Conservation (phyloP, 495 filamentous ascomycete genomes). For the Geopyxis carbonaria region DNA sequence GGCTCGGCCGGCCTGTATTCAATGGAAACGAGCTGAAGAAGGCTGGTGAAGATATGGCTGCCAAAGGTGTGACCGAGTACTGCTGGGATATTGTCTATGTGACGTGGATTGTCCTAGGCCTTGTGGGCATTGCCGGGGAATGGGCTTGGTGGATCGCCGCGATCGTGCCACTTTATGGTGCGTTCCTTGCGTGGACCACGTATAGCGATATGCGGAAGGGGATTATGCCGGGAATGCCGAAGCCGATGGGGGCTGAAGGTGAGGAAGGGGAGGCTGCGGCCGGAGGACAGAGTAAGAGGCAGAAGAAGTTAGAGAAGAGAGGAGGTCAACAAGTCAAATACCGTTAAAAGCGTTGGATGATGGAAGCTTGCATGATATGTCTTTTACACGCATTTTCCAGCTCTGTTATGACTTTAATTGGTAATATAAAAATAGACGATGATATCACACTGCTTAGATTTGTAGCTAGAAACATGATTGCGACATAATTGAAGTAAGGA, state of each 20-base stretch:
- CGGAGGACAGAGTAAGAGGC: conserved; percentile 37
- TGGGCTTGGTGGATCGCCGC: conserved; percentile 59
- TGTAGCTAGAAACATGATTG: too few relatives aligned
- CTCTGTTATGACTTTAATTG: too few relatives aligned
- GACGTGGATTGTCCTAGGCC: conserved; percentile 53
- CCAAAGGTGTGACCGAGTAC: conserved; percentile 82
- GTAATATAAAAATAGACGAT: too few relatives aligned
- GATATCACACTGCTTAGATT: too few relatives aligned
- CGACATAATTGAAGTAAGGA: too few relatives aligned
- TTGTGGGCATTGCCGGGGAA: conserved; percentile 53
- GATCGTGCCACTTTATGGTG: conserved; percentile 3
- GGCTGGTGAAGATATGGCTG: conserved; percentile 75
- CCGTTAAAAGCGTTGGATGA: conserved; percentile 6
- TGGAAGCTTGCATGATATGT: too few relatives aligned
- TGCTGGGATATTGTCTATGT: conserved; percentile 96
- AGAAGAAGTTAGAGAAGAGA: conserved; percentile 47
- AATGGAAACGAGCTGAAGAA: conserved; percentile 39
- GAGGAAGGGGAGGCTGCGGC: conserved; percentile 14
- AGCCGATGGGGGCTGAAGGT: conserved; percentile 6
- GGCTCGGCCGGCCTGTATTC: conserved; percentile 60
- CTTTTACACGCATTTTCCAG: too few relatives aligned
- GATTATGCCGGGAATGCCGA: conserved; percentile 25
- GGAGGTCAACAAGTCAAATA: conserved; percentile 28
- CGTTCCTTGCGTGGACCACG: conserved; percentile 7
- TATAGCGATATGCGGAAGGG: conserved; percentile 37